Percentiles rank a stretch among this genome's conserved stretches.
Conservation (phyloP, 495 filamentous ascomycete species). For the Melanomma pulvis-pyrius region DNA sequence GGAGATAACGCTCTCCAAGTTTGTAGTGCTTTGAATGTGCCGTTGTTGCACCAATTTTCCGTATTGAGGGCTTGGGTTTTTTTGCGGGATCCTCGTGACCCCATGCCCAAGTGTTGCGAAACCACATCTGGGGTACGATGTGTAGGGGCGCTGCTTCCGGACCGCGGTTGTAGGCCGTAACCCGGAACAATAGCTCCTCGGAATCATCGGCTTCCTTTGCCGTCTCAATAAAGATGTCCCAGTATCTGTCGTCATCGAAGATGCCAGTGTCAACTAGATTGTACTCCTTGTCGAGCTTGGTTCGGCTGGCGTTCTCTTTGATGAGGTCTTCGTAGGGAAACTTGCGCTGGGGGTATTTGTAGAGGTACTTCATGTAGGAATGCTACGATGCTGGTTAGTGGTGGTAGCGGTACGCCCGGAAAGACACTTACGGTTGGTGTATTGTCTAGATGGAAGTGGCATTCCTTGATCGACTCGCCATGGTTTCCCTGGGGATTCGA, state of each 20-base stretch:
- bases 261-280: constrained; percentile 88
- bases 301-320: constrained; percentile 76
- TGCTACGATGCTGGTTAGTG: constrained; percentile 58
- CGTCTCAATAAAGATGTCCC: constrained; percentile 96
- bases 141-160: constrained; percentile 87
- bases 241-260: constrained; percentile 91
- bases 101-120: constrained; percentile 96
- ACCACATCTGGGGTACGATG: constrained; percentile 95
- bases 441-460: constrained; percentile 95
- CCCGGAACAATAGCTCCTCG: constrained; percentile 89
- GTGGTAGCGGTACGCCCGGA: neutral
- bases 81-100: constrained; percentile 69
- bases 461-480: constrained; percentile 94
- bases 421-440: constrained; percentile 60
- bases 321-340: constrained; percentile 91
- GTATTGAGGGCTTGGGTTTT: constrained; percentile 83
- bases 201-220: constrained; percentile 89
- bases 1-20: constrained; percentile 79
- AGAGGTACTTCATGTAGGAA: constrained; percentile 98
- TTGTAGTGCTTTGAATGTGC: constrained; percentile 74
- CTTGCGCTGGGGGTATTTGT: constrained; percentile 90
- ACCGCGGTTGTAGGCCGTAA: constrained; percentile 94
- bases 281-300: constrained; percentile 78
- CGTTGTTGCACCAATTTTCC: constrained; percentile 62
- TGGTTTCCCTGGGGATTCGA: constrained; percentile 97